Percentiles rank a stretch among this genome's conserved stretches.
phyloP scores from a whole-genome alignment of 495 filamentous ascomycete species.

The Aspergillus heteromorphus region DNA sequence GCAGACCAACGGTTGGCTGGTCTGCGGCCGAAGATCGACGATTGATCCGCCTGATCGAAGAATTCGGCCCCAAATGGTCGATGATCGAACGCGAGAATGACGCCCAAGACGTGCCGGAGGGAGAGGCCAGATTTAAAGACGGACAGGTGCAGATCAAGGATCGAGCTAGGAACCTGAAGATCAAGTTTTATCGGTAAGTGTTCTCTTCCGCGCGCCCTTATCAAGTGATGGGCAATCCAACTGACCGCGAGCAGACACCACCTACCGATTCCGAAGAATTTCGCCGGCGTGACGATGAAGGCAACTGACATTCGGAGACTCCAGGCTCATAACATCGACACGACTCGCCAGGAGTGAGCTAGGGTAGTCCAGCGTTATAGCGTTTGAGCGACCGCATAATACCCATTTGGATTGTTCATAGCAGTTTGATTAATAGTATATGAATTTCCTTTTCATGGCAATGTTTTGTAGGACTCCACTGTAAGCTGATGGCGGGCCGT shows the following conservation, averaged over 20 bases:
- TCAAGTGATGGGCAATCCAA: not conserved
- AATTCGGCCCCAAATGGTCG: slow-evolving; percentile 21
- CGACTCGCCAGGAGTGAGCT: not conserved
- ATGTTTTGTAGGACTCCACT: too few species aligned
- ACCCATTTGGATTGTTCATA: too few species aligned
- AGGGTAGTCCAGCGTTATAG: not conserved
- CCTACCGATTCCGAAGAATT: slow-evolving; percentile 4
- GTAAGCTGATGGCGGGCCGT: too few species aligned
- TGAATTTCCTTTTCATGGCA: too few species aligned
- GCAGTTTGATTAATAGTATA: too few species aligned
- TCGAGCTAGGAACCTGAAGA: slow-evolving; percentile 67
- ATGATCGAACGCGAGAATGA: slow-evolving; percentile 25
- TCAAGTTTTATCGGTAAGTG: slow-evolving; percentile 19
- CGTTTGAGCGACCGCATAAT: not conserved
- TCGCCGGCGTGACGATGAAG: slow-evolving; percentile 16
- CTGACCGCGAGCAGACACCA: slow-evolving; percentile 6
- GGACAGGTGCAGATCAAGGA: slow-evolving; percentile 79
- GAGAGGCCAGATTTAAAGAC: slow-evolving; percentile 42
- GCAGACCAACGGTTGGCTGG: slow-evolving; percentile 10
- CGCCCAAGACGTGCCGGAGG: slow-evolving; percentile 12
- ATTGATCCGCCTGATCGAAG: slow-evolving; percentile 21
- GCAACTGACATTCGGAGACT: slow-evolving; percentile 6
- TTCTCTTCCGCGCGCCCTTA: not conserved
- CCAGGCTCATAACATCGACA: not conserved
- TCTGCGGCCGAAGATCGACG: slow-evolving; percentile 23